Evolutionary conservation across 2,329 filamentous ascomycete genomes (phyloP), one percentile per base, ranked within the genome.

Genomic region (Aspergillus pseudotamarii): DNA sequence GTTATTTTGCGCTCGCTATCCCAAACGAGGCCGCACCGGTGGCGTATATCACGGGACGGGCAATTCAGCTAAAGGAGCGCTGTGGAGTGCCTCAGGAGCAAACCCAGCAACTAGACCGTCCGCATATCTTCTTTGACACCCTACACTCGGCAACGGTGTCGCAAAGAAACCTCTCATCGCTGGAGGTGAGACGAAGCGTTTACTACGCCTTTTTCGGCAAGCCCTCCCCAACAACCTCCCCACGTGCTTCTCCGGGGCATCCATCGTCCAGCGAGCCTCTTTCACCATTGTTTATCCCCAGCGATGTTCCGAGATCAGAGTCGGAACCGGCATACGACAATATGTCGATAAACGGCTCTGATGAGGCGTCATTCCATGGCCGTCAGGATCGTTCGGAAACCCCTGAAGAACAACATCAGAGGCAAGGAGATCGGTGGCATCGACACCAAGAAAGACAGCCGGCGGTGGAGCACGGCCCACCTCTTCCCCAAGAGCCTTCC

Each of bases 141-240:
- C 34, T 60, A 46, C 50, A 60, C 51, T 54, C 48, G 34, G 50
- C 34, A 43, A 55, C 36, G 36, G 26, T 48, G 34, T 50, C 26
- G 46, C 57, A 51, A 53, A 53, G 50, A 28, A 60, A 60, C 34
- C n/a, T 60, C n/a, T 60, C 58, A 30, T 54, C 58, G 32, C 38
- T 60, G 23, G 34, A 54, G 28, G 58, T 60, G 28, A 60, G 58
- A 45, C 58, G 36, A 46, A 32, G 48, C 36, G 58, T 60, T 26
- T 60, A 60, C 50, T 54, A 54, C 34, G 48, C 58, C 48, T 60
- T 60, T 55, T 55, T 60, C 36, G 50, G 58, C 34, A 60, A 54
- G 28, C 60, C 55, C 23, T 60, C 48, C 58, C 48, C 45, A 23
- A 21, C 43, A 46, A 12, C 43, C 43, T 46, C 43, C 43, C 19